A percentile compares a stretch with the other conserved stretches of the same genome.
Conservation (phyloP, 2,329 filamentous ascomycete species). For the Arthrobotrys entomopaga region DNA sequence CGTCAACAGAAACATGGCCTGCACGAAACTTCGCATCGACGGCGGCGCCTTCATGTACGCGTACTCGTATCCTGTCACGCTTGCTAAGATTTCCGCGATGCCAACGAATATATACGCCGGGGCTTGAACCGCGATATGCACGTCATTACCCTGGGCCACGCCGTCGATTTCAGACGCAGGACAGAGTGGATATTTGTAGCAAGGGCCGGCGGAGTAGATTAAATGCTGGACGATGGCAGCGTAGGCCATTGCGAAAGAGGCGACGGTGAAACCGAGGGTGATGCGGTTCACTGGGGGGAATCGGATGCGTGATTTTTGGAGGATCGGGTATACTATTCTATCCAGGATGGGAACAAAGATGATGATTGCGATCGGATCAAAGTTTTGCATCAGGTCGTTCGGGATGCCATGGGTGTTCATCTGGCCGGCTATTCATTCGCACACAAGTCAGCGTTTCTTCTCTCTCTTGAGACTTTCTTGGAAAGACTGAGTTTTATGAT, state of each 20-base stretch:
- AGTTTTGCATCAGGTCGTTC: conserved; percentile 71
- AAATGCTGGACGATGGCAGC: conserved; percentile 69
- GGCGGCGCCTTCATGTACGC: conserved; percentile 78
- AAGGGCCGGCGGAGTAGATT: conserved; percentile 69
- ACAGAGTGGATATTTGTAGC: conserved; percentile 66
- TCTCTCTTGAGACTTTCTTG: background rate
- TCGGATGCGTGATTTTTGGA: conserved; percentile 66
- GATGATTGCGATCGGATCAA: conserved; percentile 71
- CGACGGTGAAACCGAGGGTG: conserved; percentile 69
- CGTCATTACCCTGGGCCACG: conserved; percentile 60
- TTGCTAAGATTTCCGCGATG: conserved; percentile 71
- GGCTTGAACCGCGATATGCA: conserved; percentile 69
- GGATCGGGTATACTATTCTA: conserved; percentile 69
- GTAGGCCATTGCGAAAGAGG: conserved; percentile 68
- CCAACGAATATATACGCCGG: conserved; percentile 68
- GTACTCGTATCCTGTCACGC: conserved; percentile 76
- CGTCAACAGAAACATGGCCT: conserved; percentile 69
- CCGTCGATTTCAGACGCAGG: conserved; percentile 60
- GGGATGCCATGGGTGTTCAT: conserved; percentile 67
- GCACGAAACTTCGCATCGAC: conserved; percentile 73
- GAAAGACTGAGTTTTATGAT: conserved; percentile 59
- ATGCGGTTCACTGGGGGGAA: conserved; percentile 71
- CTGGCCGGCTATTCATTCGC: conserved; percentile 56
- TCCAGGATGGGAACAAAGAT: conserved; percentile 69
- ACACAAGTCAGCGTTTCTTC: background rate